Conservation (phyloP, 257 asterid species). For the Solanum medicagineum region DNA sequence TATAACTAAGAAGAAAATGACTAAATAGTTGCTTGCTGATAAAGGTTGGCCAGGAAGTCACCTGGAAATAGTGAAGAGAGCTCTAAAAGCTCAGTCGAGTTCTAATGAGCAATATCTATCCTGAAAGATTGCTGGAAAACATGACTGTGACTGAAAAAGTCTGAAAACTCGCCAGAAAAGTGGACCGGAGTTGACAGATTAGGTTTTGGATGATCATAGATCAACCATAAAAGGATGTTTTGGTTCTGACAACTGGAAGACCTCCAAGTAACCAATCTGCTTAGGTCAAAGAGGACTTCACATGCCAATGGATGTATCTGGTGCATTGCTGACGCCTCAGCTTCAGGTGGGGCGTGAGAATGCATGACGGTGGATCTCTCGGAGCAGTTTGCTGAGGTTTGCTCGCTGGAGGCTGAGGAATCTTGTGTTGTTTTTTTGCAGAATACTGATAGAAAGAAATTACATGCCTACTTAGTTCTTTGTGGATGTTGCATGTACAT, state of each 20-base stretch:
- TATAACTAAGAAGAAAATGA: background rate
- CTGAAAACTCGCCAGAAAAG: background rate
- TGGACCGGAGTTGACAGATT: background rate
- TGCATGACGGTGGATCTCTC: background rate
- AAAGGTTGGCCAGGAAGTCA: background rate
- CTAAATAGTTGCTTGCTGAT: background rate
- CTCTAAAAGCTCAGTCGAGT: background rate
- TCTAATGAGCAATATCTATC: background rate
- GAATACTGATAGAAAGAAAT: background rate
- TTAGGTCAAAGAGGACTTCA: background rate
- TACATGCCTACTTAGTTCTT: background rate
- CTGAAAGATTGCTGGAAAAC: background rate
- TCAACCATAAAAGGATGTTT: background rate
- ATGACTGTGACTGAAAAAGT: background rate
- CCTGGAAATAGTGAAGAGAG: background rate
- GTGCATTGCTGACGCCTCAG: background rate
- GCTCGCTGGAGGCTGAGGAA: background rate
- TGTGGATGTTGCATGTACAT: background rate
- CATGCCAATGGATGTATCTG: background rate
- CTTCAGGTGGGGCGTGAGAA: background rate
- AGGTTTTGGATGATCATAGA: background rate
- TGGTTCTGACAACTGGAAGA: background rate
- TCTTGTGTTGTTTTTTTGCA: background rate
- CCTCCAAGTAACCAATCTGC: background rate
- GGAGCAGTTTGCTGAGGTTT: background rate